Conservation (phyloP, 23 red algal species). For the Gracilaria vermiculophylla region DNA sequence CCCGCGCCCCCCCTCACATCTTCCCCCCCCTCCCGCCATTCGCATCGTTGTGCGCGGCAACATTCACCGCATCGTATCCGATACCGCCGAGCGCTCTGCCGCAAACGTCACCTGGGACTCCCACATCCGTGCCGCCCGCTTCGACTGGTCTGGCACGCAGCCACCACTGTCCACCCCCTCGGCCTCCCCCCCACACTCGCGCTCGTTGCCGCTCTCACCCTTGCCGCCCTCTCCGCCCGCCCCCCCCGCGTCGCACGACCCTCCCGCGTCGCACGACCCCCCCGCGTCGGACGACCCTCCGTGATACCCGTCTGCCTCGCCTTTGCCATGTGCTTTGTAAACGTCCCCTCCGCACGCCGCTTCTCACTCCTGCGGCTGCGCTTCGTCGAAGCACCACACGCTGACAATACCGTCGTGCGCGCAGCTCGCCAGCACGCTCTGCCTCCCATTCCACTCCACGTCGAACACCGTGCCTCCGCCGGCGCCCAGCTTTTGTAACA, state of each 20-base stretch:
- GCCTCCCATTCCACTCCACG: slow-evolving; percentile 83
- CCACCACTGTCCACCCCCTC: not conserved
- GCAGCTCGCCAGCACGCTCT: slow-evolving; percentile 91
- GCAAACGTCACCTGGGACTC: slow-evolving; percentile 41
- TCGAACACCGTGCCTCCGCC: slow-evolving; percentile 78
- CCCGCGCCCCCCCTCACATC: not conserved
- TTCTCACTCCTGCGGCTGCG: not conserved
- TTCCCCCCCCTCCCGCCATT: not conserved
- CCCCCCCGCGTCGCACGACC: not conserved
- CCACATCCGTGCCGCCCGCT: slow-evolving; percentile 18
- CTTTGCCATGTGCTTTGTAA: not conserved
- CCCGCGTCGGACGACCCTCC: not conserved
- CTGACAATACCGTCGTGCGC: slow-evolving; percentile 79
- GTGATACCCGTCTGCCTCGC: not conserved
- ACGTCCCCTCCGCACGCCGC: not conserved
- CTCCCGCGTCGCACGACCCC: not conserved
- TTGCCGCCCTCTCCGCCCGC: not conserved
- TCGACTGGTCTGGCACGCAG: slow-evolving; percentile 25
- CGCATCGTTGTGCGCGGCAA: slow-evolving; percentile 14
- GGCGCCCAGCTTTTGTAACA: slow-evolving; percentile 83
- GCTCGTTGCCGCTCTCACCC: not conserved
- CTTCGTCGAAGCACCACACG: slow-evolving; percentile 86
- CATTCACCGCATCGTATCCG: slow-evolving; percentile 37
- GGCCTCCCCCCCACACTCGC: not conserved
- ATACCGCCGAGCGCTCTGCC: slow-evolving; percentile 10